Percentiles rank a stretch among this genome's conserved stretches.
Evolutionary conservation across 73 alveolate genomes (phyloP).

Genomic region (Paramecium caudatum): DNA sequence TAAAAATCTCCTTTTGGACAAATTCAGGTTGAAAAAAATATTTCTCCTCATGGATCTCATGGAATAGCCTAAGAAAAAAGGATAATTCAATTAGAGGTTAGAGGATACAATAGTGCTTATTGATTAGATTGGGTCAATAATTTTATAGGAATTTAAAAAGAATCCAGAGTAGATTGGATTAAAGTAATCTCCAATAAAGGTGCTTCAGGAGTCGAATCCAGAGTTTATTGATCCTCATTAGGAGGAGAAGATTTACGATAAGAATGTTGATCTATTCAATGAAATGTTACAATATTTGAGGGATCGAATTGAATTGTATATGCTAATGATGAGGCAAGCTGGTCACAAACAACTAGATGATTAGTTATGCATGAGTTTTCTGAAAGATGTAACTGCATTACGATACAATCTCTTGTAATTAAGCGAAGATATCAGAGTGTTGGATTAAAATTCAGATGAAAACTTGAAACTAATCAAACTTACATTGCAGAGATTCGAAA

Average conservation of each 20-base stretch:
- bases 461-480: not conserved
- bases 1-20: constrained; percentile 43
- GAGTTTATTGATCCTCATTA: not conserved
- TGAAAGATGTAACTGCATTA: constrained; percentile 58
- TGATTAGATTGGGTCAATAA: constrained; percentile 48
- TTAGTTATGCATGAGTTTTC: not conserved
- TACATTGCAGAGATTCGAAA: not conserved
- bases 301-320: constrained; percentile 33
- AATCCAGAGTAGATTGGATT: constrained; percentile 49
- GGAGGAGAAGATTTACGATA: constrained; percentile 56
- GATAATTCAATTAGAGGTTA: constrained; percentile 30
- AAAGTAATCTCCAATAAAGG: constrained; percentile 13
- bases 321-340: constrained; percentile 62
- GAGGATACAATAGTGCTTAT: constrained; percentile 50
- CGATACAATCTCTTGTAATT: constrained; percentile 6
- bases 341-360: constrained; percentile 39
- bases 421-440: constrained; percentile 58
- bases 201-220: not conserved
- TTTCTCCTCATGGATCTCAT: constrained; percentile 31
- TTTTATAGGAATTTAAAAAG: constrained; percentile 35
- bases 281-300: constrained; percentile 21
- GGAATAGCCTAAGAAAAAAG: constrained; percentile 31
- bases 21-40: constrained; percentile 8
- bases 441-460: constrained; percentile 20
- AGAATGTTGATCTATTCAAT: constrained; percentile 36